Conservation (phyloP, 768 basidiomycete species). For the Gyrodon lividus region DNA sequence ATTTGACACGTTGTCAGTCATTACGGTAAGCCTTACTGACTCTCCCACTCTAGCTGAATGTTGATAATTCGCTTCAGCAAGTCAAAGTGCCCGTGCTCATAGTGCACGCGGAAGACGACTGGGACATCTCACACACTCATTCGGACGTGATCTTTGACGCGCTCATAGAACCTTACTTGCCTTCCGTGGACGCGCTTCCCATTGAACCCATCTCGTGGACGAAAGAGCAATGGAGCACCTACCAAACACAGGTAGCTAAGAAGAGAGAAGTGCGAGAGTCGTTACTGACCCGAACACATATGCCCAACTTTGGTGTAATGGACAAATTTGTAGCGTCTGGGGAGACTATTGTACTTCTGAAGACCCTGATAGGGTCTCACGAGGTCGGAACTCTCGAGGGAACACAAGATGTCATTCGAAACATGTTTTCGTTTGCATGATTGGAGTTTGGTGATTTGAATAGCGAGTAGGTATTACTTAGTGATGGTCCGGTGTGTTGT, state of each 20-base stretch:
- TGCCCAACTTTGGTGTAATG: constrained; percentile 50
- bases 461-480: no score
- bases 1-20: constrained; percentile 62
- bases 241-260: constrained; percentile 37
- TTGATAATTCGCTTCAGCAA: constrained; percentile 39
- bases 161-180: constrained; percentile 63
- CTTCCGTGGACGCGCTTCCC: constrained; percentile 41
- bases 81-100: constrained; percentile 70
- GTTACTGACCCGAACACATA: constrained; percentile 43
- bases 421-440: constrained; percentile 24
- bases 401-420: constrained; percentile 59
- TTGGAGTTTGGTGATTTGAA: not conserved
- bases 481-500: no score
- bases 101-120: constrained; percentile 73
- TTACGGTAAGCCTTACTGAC: constrained; percentile 47
- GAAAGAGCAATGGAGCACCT: constrained; percentile 44
- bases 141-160: constrained; percentile 66
- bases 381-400: constrained; percentile 61
- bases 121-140: constrained; percentile 70
- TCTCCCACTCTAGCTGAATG: not conserved
- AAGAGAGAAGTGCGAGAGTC: constrained; percentile 43
- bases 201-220: constrained; percentile 29
- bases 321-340: constrained; percentile 49
- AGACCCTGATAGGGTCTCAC: constrained; percentile 59
- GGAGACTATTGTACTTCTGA: constrained; percentile 54